These are phyloP conservation scores for Medicago arabica DNA, from an alignment of 306 rosid species.

Conservation along the genomic window DNA sequence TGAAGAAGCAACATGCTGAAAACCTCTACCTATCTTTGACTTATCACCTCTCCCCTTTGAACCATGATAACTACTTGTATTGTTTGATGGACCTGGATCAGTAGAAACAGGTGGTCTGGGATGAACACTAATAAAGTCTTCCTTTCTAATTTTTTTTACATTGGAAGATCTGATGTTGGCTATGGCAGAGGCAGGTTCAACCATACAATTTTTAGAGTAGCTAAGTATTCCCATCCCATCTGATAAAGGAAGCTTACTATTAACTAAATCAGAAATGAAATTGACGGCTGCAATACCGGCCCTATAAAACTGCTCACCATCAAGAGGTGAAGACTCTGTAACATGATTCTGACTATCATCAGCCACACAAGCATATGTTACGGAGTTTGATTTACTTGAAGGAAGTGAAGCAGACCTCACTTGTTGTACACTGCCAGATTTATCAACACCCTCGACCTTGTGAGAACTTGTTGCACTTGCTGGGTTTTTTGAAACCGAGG, in stretches of 20 bases:
- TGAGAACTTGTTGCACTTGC: slow-evolving; percentile 49
- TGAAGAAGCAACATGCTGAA: slow-evolving; percentile 56
- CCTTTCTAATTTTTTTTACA: slow-evolving; percentile 68
- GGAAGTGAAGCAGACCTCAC: slow-evolving; percentile 47
- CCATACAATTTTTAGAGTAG: slow-evolving; percentile 64
- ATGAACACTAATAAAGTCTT: slow-evolving; percentile 60
- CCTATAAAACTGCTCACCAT: slow-evolving; percentile 72
- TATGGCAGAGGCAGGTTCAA: slow-evolving; percentile 62
- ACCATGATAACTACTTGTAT: slow-evolving; percentile 50
- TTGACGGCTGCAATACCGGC: slow-evolving; percentile 83
- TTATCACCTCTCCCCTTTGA: slow-evolving; percentile 60
- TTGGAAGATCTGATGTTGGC: slow-evolving; percentile 60
- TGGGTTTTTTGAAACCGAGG: slow-evolving; percentile 50
- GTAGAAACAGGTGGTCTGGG: slow-evolving; percentile 58
- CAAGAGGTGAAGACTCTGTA: slow-evolving; percentile 45
- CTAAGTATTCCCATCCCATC: slow-evolving; percentile 68
- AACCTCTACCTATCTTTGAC: slow-evolving; percentile 52
- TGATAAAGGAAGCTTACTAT: slow-evolving; percentile 66
- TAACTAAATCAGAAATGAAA: slow-evolving; percentile 73
- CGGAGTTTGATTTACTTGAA: slow-evolving; percentile 56
- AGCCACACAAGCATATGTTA: slow-evolving; percentile 51
- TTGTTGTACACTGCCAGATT: slow-evolving; percentile 45
- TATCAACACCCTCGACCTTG: slow-evolving; percentile 50
- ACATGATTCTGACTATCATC: slow-evolving; percentile 52
- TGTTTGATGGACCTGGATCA: slow-evolving; percentile 52